Evolutionary conservation across 139 green algal species (phyloP), one percentile per base, ranked within the genome.

Genomic region (Microglena sp.): DNA sequence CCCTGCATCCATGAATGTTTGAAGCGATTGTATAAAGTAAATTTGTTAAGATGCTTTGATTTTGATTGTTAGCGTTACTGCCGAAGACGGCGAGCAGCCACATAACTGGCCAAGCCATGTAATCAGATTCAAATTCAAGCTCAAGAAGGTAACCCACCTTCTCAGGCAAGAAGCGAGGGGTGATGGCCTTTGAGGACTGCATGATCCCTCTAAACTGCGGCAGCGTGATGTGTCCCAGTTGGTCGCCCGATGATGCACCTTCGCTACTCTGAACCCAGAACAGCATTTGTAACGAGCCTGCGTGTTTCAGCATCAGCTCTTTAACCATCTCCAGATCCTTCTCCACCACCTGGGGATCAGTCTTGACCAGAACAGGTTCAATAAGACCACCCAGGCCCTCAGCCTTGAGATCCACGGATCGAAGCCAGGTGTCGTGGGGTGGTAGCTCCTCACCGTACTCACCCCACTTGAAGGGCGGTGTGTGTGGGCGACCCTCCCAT

Each of bases 401-500:
- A 2, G 60, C 43, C 55, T 64, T 61, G 11, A 89, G 64, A 70
- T 92, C 80, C 56, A 89, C 62, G 27, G 88, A 74, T 3, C 55
- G 50, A 6, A 92, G 80, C 86, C 86, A 92, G 2, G 74, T 73
- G 50, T 83, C 75, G 43, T 87, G 82, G 4, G 80, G 68, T 0
- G 74, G 72, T 8, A 84, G 32, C 27, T 82, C 64, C 62, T 84
- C 82, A 11, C 62, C 79, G n/a, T 62, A 63, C 29, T 79, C 69
- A 24, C 75, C 78, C 86, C 86, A 92, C 31, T 77, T 65, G 53
- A 89, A 86, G 7, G 80, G 79, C 4, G 86, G 84, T 4, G 76
- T 86, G 55, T 74, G 72, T 0, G 86, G 82, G 21, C 86, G 81
- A 1, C 82, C 84, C 35, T 89, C 82, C 86, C 86, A 92, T 53